Evolutionary conservation across 2,329 filamentous ascomycete species (phyloP).

Genomic region (Neoarthrinium moseri): DNA sequence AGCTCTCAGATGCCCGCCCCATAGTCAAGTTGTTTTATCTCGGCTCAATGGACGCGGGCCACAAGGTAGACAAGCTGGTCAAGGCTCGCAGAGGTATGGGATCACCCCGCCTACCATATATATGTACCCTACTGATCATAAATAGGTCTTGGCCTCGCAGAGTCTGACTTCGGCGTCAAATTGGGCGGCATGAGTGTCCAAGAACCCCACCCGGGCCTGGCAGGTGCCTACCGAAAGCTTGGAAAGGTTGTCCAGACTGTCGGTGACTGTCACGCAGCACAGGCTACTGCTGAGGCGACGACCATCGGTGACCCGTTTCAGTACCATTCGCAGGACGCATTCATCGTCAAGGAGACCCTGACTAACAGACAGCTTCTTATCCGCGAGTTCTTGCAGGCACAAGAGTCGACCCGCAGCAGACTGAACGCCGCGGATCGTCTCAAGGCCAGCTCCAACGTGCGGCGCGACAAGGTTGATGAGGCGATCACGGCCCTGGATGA

Average conservation of each 20-base stretch:
- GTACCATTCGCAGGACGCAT: constrained; percentile 92
- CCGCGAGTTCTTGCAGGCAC: constrained; percentile 87
- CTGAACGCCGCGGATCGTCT: constrained; percentile 84
- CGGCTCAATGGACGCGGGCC: constrained; percentile 92
- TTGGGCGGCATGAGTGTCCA: constrained; percentile 83
- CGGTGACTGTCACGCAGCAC: constrained; percentile 92
- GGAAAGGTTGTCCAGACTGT: constrained; percentile 91
- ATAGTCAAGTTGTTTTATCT: constrained; percentile 95
- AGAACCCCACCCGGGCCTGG: constrained; percentile 84
- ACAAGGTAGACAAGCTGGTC: constrained; percentile 93
- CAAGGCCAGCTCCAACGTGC: constrained; percentile 82
- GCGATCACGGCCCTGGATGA: constrained; percentile 91
- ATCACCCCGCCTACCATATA: constrained; percentile 2
- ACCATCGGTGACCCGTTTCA: constrained; percentile 91
- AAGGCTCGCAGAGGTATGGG: constrained; percentile 84
- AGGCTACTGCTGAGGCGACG: constrained; percentile 94
- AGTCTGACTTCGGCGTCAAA: constrained; percentile 92
- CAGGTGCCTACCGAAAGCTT: constrained; percentile 90
- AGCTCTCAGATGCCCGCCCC: constrained; percentile 85
- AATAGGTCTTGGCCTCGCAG: constrained; percentile 83
- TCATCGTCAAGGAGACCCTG: constrained; percentile 96
- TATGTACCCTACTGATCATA: constrained; percentile 18
- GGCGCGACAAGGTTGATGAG: constrained; percentile 94
- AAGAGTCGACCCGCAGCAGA: constrained; percentile 80
- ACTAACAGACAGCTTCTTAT: constrained; percentile 97